Conservation (phyloP, 805 yeast genomes). For the Hanseniaspora lindneri region DNA sequence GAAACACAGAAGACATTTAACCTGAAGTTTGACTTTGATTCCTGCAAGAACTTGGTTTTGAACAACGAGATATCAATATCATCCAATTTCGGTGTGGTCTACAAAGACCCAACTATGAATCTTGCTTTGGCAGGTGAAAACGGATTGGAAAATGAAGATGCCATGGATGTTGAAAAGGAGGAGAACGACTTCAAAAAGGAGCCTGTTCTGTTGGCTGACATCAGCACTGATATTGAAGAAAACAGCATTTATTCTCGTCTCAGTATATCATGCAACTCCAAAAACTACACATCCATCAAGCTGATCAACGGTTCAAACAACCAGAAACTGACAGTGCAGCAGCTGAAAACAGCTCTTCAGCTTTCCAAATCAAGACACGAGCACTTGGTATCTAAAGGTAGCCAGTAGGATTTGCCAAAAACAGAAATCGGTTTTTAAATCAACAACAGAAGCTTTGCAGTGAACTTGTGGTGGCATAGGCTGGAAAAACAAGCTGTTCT, state of each 20-base stretch:
- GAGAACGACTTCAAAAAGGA: conserved; percentile 16
- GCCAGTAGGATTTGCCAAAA: too few species aligned
- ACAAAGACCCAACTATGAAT: conserved; percentile 30
- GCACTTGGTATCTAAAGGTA: neutral
- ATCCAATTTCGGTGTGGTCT: conserved; percentile 50
- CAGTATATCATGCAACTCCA: conserved; percentile 28
- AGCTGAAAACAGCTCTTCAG: conserved; percentile 37
- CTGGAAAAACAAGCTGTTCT: too few species aligned
- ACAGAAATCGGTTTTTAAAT: too few species aligned
- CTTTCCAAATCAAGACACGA: conserved; percentile 40
- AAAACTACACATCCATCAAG: conserved; percentile 30
- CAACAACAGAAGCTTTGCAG: too few species aligned
- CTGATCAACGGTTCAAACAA: conserved; percentile 42
- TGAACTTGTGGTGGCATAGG: too few species aligned
- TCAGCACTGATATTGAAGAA: conserved; percentile 82
- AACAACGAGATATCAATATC: conserved; percentile 33
- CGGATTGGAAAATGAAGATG: conserved; percentile 26
- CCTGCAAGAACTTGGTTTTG: conserved; percentile 32
- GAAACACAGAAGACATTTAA: conserved; percentile 38
- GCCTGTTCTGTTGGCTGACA: conserved; percentile 49
- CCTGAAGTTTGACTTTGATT: conserved; percentile 44
- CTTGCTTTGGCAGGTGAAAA: conserved; percentile 21
- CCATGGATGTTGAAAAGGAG: conserved; percentile 27
- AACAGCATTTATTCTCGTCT: conserved; percentile 43
- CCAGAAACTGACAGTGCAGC: conserved; percentile 36